Conservation (phyloP, 768 basidiomycete species). For the Leccinellum rugosiceps region DNA sequence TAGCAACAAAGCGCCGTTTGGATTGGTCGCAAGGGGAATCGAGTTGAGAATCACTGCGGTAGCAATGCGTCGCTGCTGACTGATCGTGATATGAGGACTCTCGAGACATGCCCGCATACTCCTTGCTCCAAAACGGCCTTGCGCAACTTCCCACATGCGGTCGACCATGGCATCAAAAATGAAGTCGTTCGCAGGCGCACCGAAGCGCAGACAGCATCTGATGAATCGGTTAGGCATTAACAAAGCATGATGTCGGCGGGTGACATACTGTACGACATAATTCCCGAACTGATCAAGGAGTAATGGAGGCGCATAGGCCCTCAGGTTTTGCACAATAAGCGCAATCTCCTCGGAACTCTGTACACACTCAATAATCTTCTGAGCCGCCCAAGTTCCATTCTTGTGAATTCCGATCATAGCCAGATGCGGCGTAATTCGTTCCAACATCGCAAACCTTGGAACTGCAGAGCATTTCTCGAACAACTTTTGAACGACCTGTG, state of each 20-base stretch:
- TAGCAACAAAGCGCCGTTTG: constrained; percentile 91
- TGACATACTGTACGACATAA: constrained; percentile 84
- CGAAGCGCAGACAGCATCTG: constrained; percentile 89
- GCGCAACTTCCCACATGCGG: constrained; percentile 97
- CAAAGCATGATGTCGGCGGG: neutral
- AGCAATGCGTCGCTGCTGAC: constrained; percentile 93
- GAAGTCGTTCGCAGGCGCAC: constrained; percentile 86
- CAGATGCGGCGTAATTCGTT: constrained; percentile 88
- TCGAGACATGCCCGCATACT: constrained; percentile 98
- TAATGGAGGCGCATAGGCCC: constrained; percentile 90
- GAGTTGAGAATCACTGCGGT: constrained; percentile 95
- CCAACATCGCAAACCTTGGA: constrained; percentile 86
- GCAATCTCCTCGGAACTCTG: constrained; percentile 82
- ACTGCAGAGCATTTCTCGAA: constrained; percentile 83
- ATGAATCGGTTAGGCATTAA: constrained; percentile 6
- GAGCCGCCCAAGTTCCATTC: constrained; percentile 99
- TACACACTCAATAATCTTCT: constrained; percentile 98
- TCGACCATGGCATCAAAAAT: constrained; percentile 98
- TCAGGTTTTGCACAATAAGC: constrained; percentile 80
- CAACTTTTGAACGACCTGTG: constrained; percentile 90
- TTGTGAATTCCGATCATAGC: constrained; percentile 99
- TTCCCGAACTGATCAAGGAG: constrained; percentile 93
- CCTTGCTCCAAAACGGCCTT: constrained; percentile 95
- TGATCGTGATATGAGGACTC: constrained; percentile 79
- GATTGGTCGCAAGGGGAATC: constrained; percentile 95